Evolutionary conservation across 345 rosid species (phyloP), one percentile per base, ranked within the genome.

Genomic region (Gossypium herbaceum): DNA sequence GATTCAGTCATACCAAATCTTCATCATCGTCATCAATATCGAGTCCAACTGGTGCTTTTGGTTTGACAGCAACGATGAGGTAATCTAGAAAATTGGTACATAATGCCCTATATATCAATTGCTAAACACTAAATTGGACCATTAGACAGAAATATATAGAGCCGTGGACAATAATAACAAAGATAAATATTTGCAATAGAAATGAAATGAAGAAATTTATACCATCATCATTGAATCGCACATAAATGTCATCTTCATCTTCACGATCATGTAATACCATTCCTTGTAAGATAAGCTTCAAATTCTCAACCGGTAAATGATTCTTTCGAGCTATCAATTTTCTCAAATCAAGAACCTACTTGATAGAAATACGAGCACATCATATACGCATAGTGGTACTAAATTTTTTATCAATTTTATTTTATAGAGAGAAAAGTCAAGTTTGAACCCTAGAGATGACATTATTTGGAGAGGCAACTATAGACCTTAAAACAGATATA

Each of bases 201-300:
- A 56, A 68, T 48, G 41, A 68, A 66, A 67, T 67, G n/a, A 4
- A 11, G 6, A 24, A 68, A 56, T 48, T 54, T 34, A 16, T 85
- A 91, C 97, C 94, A 6, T 80, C 79, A 54, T 88, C 77, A 64
- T 60, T 81, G 77, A 93, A 91, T 34, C 54, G 81, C 70, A 90
- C 55, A 72, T 79, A 77, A n/a, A 68, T 19, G 57, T 87, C 93
- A 70, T 86, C 88, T 83, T 84, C 91, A 84, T 90, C 90, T 78
- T 85, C 86, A 73, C 34, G 73, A 79, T 90, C 94, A 57, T 81
- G 83, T 79, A 93, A 74, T 22, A 83, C 87, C 61, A 82, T 87
- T 9, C 98, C 98, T 62, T 78, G 91, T 59, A 87, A 85, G 79
- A 91, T 80, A 76, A 93, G 86, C 81, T 87, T 91, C 88, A 91